Base-by-base conservation (phyloP, 2,329 filamentous ascomycete genomes). In the Metarhizium album region DNA sequence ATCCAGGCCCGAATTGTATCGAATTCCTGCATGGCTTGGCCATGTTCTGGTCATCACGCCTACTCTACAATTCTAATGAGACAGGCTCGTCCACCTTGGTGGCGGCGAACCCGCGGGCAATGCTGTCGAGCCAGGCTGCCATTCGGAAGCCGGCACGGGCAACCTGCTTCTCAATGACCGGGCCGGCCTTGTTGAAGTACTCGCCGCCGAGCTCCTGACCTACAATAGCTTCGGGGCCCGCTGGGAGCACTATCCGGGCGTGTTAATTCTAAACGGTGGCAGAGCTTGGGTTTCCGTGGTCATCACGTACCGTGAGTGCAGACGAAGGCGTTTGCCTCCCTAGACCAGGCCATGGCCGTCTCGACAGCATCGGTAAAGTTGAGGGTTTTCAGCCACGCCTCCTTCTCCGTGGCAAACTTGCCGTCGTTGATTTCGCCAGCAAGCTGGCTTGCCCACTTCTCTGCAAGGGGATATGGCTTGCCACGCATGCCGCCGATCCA, bases 101-200 rank as follows among this genome's bases (percentile, higher is more conserved):
- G 20, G 55, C 53, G 29, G 58, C 52, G 55, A 62, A 67, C 24
- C 59, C 61, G n/a, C 71, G 66, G 8, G 71, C 79, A 58, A 86
- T 81, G 58, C 74, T 67, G 60, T 86, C 82, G 54, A 87, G 67
- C 80, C 81, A 87, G 20, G 75, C 75, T 2, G 79, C 84, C 62
- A 88, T 72, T 46, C 85, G 75, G 63, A 80, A 85, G 11, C 85
- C 85, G 3, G 81, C 85, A 55, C 78, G 79, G 7, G 84, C 84
- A 54, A 89, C 72, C 62, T 84, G 79, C 53, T 78, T 62, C 64
- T 87, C 80, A 45, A 87, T 72, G 52, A 83, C 76, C 20, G 76
- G 79, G n/a, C 76, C 77, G 2, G 82, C 83, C 31, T 72, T 74
- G 31, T 80, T 71, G 59, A 80, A 86, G 64, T 87, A 87, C 33